Percentiles rank a stretch among this genome's conserved stretches.
phyloP scores from a whole-genome alignment of 768 basidiomycete genomes.

The Lactifluus subvellereus region DNA sequence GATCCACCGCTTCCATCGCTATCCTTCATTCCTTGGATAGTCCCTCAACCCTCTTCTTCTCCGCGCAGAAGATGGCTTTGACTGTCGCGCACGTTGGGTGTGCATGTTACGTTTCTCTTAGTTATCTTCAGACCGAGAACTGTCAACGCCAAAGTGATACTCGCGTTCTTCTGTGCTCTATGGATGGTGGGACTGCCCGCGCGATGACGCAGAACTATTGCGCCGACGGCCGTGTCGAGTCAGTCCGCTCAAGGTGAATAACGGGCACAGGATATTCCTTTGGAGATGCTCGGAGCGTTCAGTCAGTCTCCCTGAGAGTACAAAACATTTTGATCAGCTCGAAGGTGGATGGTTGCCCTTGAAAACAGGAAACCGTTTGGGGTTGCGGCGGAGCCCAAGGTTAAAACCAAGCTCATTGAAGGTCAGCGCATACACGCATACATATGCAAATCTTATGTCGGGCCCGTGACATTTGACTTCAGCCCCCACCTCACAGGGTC shows the following conservation, averaged over 20 bases:
- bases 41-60: constrained; percentile 78
- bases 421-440: constrained; percentile 40
- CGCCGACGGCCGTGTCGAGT: constrained; percentile 82
- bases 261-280: constrained; percentile 89
- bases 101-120: constrained; percentile 24
- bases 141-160: constrained; percentile 59
- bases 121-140: neutral
- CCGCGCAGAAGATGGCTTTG: constrained; percentile 64
- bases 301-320: neutral
- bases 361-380: constrained; percentile 90
- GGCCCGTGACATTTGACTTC: neutral
- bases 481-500: constrained; percentile 42
- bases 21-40: constrained; percentile 86
- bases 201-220: constrained; percentile 95
- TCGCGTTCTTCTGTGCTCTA: constrained; percentile 75
- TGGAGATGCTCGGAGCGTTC: constrained; percentile 76
- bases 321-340: neutral
- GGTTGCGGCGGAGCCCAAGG: too few relatives aligned
- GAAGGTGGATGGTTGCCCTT: constrained; percentile 90
- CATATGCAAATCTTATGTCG: neutral
- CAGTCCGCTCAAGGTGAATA: constrained; percentile 77
- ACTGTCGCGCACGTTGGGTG: constrained; percentile 94
- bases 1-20: constrained; percentile 87
- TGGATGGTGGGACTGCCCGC: constrained; percentile 62
- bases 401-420: constrained; percentile 66